Evolutionary conservation across 2,329 filamentous ascomycete species (phyloP), one percentile per base, ranked within the genome.

Genomic region (Aspergillus fijiensis): DNA sequence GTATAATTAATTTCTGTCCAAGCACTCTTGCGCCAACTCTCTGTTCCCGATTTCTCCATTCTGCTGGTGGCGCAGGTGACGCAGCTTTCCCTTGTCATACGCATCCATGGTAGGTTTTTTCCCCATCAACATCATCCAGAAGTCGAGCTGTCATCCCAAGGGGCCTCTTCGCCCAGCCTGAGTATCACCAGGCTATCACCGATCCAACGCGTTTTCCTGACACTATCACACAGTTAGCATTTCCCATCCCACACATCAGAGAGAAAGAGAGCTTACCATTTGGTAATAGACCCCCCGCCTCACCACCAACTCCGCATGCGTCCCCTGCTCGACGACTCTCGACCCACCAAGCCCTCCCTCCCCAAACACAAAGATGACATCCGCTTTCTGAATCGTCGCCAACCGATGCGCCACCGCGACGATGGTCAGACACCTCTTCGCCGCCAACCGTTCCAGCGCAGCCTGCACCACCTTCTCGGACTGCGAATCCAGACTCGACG

Each of bases 401-500:
- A 94, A 79, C 16, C 90, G 81, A 72, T 94, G 91, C 1, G 91
- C 91, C 9, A 95, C 89, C 2, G 89, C 89, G 3, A 95, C 80
- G 62, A 90, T 90, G 2, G 90, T 85, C 57, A 74, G 70, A n/a
- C 68, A 87, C 11, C 84, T 84, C 65, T 81, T 80, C 4, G 81
- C 82, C 0, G 86, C 86, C 50, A 66, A 70, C 45, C 80, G 80
- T 78, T 91, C 87, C 68, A 93, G 85, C 0, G 89, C 88, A 0
- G 79, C 80, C 72, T 93, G 87, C n/a, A 91, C 85, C 1, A 87
- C 77, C 62, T 84, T 83, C 70, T 90, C 89, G 1, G 84, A 87
- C 66, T 88, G 83, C 0, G 86, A 86, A 65, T 91, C 88, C 0
- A 91, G 79, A 55, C 79, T 82, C 2, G 77, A 81, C 0, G 85